Base-by-base conservation (phyloP, 2,329 filamentous ascomycete genomes). In the Hypocreales sp. region DNA sequence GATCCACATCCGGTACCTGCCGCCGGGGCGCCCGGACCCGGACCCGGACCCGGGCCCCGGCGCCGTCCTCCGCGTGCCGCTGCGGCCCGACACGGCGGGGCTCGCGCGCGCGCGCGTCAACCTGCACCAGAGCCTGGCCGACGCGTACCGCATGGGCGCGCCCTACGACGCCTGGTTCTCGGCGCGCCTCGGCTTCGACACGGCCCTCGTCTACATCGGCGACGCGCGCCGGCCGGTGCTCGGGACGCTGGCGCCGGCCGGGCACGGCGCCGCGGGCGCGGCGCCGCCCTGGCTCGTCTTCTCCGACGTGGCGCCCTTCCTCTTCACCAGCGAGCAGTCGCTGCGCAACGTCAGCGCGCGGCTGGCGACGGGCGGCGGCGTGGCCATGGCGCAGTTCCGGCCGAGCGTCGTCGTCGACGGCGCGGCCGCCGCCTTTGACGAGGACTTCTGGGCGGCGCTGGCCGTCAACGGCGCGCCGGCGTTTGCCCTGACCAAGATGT, bases 371-470 rank as follows among this genome's bases (percentile, higher is more conserved):
- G 52, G 53, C 0, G 56, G 51, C 9, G 48, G 61, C 17, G 42
- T 79, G 53, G 72, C 76, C 28, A 68, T 79, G 45, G 64, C 63
- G 21, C 78, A 77, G 40, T 79, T 83, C 47, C 67, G 79, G 20
- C 75, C 78, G 1, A 84, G 82, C 44, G 66, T 84, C 25, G 71
- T 84, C 2, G 51, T 83, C 2, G 64, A 67, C 20, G 72, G 71
- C 3, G 61, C 67, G 5, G n/a, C n/a, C n/a, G 47, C 50, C 8
- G 52, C 67, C 1, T 84, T 67, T 45, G 73, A 75, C 9, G 78
- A 84, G 46, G 79, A 84, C 44, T 81, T 66, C 42, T 84, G 77
- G 79, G 66, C 56, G 3, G 70, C 74, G 40, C 48, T 82, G 19
- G 47, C 48, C 11, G 45, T 78, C 21, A 35, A 41, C 27, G 34